Base-by-base conservation (phyloP, 2,329 filamentous ascomycete species). In the Penicillium sp. region DNA sequence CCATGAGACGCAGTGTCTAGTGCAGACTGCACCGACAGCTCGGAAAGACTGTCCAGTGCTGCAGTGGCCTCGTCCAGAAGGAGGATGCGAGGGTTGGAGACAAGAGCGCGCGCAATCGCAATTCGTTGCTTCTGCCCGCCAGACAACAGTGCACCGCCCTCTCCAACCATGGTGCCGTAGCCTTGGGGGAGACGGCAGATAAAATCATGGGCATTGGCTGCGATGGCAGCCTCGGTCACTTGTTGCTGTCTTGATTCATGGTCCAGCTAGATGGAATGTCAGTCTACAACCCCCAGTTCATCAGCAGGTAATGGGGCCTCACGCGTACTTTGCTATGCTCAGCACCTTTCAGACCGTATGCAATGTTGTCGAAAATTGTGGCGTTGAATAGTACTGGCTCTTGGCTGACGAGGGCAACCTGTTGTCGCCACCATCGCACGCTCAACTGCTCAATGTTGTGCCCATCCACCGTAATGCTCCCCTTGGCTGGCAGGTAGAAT, bases 41-140 rank as follows among this genome's bases (percentile, higher is more conserved):
- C 65, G 1, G 60, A 62, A 28, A 80, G 77, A 1, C 83, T 80
- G 65, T 86, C 84, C 42, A 86, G 81, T 24, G 89, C 64, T 4
- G 68, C 68, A 0, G 93, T 97, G 0, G 92, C 91, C 77, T 97
- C 93, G 70, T 97, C 93, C 2, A 97, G 79, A 1, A 97, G 84
- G n/a, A 97, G 78, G 2, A 97, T 81, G 35, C 83, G 82, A 0
- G 92, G 92, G 9, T 84, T 80, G 0, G 91, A 83, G 0, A 90
- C 84, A 0, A 97, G 80, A 0, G 92, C 92, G 0, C 93, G 83
- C 0, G 93, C 92, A 62, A 97, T 91, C 30, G 88, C 88, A 2
- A 97, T 78, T 1, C 92, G 84, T 74, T 97, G 93, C 0, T 88
- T 86, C 75, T 97, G 93, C 0, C 93, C 93, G 0, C 92, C 92